phyloP scores from a whole-genome alignment of 352 stramenopile genomes.

The Phytophthora sp. region DNA sequence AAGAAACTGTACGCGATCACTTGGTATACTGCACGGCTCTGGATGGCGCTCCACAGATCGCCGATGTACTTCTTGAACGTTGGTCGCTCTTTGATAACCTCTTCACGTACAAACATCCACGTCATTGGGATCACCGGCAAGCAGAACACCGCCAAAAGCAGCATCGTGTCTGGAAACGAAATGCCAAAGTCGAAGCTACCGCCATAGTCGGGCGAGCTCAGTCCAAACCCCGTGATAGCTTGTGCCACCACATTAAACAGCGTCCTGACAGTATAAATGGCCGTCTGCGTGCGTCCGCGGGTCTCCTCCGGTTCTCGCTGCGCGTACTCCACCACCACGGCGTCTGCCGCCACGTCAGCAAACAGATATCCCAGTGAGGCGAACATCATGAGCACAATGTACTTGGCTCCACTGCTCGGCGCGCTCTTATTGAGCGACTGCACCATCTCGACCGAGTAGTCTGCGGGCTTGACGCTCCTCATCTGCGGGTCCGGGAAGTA shows the following conservation, averaged over 20 bases:
- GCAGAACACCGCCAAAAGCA: constrained; percentile 43
- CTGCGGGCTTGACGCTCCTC: constrained; percentile 36
- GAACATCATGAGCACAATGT: constrained; percentile 59
- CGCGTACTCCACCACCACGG: constrained; percentile 59
- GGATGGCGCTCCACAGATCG: constrained; percentile 46
- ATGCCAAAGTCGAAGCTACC: constrained; percentile 54
- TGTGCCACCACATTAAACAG: constrained; percentile 49
- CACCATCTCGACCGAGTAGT: constrained; percentile 37
- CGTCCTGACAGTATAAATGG: constrained; percentile 53
- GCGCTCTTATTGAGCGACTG: constrained; percentile 44
- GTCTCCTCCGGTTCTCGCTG: constrained; percentile 59
- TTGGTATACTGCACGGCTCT: constrained; percentile 59
- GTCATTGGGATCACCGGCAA: constrained; percentile 53
- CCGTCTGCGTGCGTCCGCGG: constrained; percentile 59
- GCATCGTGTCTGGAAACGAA: constrained; percentile 43
- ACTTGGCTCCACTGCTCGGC: constrained; percentile 44
- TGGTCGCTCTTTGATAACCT: constrained; percentile 34
- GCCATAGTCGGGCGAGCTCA: constrained; percentile 50
- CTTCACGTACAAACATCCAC: constrained; percentile 58
- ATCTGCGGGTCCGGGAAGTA: constrained; percentile 47
- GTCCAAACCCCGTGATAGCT: constrained; percentile 43
- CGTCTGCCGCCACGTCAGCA: constrained; percentile 59
- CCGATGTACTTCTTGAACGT: constrained; percentile 46
- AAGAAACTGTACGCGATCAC: constrained; percentile 59
- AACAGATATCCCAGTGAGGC: constrained; percentile 60